These are phyloP conservation scores for Cardiosporidium cionae DNA, from an alignment of 169 alveolate genomes.

Conservation along the genomic window DNA sequence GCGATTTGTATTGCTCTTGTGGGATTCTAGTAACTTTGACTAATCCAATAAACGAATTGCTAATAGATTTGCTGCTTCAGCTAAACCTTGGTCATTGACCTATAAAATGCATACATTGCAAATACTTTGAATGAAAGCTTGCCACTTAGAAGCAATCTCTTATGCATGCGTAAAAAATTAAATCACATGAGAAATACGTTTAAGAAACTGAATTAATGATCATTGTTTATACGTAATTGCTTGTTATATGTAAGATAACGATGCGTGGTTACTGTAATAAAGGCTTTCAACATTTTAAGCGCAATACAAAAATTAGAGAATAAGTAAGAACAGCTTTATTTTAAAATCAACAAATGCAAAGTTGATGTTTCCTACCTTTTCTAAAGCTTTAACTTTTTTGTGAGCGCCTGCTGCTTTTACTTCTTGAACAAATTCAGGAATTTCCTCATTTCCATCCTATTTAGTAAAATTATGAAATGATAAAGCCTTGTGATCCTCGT, in stretches of 20 bases:
- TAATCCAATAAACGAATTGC: constrained; percentile 56
- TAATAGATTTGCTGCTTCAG: constrained; percentile 62
- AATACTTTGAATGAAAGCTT: neutral
- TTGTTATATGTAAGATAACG: neutral
- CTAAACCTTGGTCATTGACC: constrained; percentile 58
- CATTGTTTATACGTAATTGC: neutral
- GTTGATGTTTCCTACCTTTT: constrained; percentile 32
- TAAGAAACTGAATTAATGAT: neutral
- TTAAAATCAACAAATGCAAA: neutral
- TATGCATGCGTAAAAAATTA: neutral
- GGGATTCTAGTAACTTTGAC: too few relatives aligned
- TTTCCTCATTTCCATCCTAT: constrained; percentile 61
- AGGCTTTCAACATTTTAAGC: neutral
- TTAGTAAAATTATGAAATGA: too few relatives aligned
- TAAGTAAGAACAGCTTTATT: too few relatives aligned
- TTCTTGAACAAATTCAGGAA: constrained; percentile 57
- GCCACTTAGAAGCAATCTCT: neutral
- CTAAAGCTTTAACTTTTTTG: constrained; percentile 48
- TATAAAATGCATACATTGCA: constrained; percentile 4
- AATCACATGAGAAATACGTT: neutral
- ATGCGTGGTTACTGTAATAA: neutral
- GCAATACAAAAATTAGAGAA: neutral
- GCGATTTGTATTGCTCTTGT: too few relatives aligned
- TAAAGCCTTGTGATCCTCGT: too few relatives aligned
- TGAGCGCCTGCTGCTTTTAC: constrained; percentile 64